phyloP scores from a whole-genome alignment of 352 stramenopile genomes.

The Pythium coloratum region DNA sequence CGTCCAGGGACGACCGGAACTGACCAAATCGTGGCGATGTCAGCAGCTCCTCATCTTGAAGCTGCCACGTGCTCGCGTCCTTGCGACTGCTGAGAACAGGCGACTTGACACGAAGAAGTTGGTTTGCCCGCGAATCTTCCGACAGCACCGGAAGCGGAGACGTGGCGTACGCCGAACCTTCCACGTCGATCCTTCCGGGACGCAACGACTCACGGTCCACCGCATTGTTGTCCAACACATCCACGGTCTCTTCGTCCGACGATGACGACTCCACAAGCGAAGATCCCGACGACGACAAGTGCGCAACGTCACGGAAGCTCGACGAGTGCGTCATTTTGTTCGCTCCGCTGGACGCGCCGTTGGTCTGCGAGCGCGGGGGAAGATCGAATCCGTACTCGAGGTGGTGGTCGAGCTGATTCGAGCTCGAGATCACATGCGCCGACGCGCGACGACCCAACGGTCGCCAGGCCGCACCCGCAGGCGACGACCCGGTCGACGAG shows the following conservation, averaged over 20 bases:
- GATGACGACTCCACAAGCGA: conserved; percentile 32
- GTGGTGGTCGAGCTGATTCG: conserved; percentile 35
- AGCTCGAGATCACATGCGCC: conserved; percentile 23
- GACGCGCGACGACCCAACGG: conserved; percentile 33
- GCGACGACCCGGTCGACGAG: conserved; percentile 33
- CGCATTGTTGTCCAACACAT: conserved; percentile 21
- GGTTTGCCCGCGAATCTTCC: conserved; percentile 12
- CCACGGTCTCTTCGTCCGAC: conserved; percentile 25
- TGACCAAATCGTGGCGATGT: conserved; percentile 32
- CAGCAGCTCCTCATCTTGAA: conserved; percentile 37
- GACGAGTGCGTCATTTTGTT: conserved; percentile 23
- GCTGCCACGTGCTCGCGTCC: conserved; percentile 37
- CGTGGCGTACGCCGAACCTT: conserved; percentile 16
- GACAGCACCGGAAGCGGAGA: conserved; percentile 23
- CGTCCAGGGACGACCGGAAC: conserved; percentile 31
- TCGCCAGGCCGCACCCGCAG: conserved; percentile 26
- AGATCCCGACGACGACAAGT: conserved; percentile 20
- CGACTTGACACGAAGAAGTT: conserved; percentile 31
- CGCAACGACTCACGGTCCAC: conserved; percentile 16
- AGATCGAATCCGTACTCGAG: conserved; percentile 23
- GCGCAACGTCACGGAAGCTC: conserved; percentile 28
- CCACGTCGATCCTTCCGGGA: conserved; percentile 20
- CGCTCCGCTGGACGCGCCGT: conserved; percentile 1
- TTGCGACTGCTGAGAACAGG: conserved; percentile 37
- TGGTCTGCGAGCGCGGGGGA: conserved; percentile 18